Percentiles rank a stretch among this genome's conserved stretches.
These are phyloP conservation scores for Penicillium nucicola DNA, from an alignment of 495 filamentous ascomycete species.

Conservation along the genomic window DNA sequence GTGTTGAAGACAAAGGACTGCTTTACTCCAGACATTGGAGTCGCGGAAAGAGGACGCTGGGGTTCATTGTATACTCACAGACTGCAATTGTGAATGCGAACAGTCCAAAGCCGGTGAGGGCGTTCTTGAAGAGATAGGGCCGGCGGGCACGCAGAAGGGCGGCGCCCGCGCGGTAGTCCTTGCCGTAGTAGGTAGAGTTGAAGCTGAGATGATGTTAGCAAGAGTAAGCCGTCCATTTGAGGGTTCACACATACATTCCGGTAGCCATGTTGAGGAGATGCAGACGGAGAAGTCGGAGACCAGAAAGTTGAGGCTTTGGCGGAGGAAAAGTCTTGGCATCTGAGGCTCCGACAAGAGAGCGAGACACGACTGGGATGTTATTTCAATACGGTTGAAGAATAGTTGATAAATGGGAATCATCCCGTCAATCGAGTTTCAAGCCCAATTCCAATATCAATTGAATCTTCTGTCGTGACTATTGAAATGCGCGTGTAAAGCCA, in stretches of 20 bases:
- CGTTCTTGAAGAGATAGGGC: constrained; percentile 90
- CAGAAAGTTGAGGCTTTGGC: constrained; percentile 7
- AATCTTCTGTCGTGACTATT: no score
- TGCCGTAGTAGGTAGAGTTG: constrained; percentile 88
- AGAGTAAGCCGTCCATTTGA: neutral
- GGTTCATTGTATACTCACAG: constrained; percentile 57
- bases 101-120: constrained; percentile 66
- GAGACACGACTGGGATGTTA: neutral
- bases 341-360: constrained; percentile 2
- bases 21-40: no score
- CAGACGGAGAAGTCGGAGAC: constrained; percentile 1
- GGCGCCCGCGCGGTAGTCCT: constrained; percentile 71
- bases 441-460: no score
- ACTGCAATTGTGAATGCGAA: constrained; percentile 69
- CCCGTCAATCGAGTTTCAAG: no score
- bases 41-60: neutral
- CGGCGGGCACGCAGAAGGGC: constrained; percentile 86
- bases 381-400: neutral
- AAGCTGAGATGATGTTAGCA: constrained; percentile 45
- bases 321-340: constrained; percentile 24
- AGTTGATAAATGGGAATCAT: no score
- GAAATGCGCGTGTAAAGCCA: no score
- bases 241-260: constrained; percentile 39
- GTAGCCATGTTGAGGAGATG: constrained; percentile 29
- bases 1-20: neutral